phyloP scores from a whole-genome alignment of 495 filamentous ascomycete species.

The Aspergillus haitiensis region DNA sequence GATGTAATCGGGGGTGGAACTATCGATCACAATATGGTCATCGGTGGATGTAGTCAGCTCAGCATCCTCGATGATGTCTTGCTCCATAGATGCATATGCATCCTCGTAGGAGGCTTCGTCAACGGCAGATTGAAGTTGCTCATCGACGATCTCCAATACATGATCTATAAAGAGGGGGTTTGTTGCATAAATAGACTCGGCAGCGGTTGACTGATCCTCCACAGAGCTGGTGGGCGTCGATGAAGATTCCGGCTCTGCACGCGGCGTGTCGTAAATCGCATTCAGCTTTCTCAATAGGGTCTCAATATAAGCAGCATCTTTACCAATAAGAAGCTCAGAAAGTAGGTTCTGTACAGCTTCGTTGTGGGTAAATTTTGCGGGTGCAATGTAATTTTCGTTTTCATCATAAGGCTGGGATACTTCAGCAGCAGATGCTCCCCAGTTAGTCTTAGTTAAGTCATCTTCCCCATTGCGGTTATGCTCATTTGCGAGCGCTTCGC shows the following conservation, averaged over 20 bases:
- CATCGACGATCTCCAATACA: background rate
- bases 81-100: background rate
- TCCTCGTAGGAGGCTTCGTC: background rate
- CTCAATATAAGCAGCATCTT: slow-evolving; percentile 80
- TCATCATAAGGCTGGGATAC: slow-evolving; percentile 47
- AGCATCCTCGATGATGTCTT: background rate
- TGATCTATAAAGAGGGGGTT: background rate
- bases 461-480: background rate
- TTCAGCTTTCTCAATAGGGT: slow-evolving; percentile 71
- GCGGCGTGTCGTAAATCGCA: slow-evolving; percentile 61
- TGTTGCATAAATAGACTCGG: slow-evolving; percentile 14
- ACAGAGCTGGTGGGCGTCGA: slow-evolving; percentile 35
- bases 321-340: slow-evolving; percentile 72
- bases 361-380: slow-evolving; percentile 49
- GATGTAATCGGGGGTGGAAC: background rate
- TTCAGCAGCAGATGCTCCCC: slow-evolving; percentile 60
- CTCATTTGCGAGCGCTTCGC: background rate
- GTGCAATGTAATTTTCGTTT: slow-evolving; percentile 51
- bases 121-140: slow-evolving; percentile 2
- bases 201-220: slow-evolving; percentile 1
- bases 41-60: background rate
- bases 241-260: slow-evolving; percentile 45
- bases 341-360: slow-evolving; percentile 69
- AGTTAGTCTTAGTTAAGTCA: slow-evolving; percentile 20
- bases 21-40: background rate